A percentile compares a stretch with the other conserved stretches of the same genome.
Evolutionary conservation across 768 basidiomycete species (phyloP).

Genomic region (Antrodiella citrinella): DNA sequence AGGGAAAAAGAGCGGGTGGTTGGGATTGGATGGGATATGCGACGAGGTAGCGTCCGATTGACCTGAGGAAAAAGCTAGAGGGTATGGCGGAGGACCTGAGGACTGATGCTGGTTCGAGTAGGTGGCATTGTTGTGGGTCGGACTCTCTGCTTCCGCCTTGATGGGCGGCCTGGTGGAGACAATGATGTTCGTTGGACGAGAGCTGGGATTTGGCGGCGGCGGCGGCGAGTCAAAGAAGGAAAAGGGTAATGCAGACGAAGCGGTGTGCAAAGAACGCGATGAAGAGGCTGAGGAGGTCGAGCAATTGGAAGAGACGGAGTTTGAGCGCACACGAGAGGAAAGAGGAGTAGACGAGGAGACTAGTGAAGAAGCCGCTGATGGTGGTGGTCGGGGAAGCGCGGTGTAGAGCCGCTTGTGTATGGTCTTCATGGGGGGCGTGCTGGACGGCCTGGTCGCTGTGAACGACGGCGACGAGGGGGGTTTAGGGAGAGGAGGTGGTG

Average conservation of each 20-base stretch:
- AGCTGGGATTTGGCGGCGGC: conserved; percentile 29
- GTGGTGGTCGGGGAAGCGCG: conserved; percentile 29
- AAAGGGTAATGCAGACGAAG: conserved; percentile 21
- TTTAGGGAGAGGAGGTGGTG: neutral
- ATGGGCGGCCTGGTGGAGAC: conserved; percentile 36
- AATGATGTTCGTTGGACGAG: conserved; percentile 30
- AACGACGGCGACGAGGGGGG: neutral
- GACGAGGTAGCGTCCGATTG: conserved; percentile 26
- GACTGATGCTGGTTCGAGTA: conserved; percentile 26
- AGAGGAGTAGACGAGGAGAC: conserved; percentile 1
- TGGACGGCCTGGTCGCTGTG: neutral
- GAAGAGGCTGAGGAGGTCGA: conserved; percentile 33
- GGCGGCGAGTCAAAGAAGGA: conserved; percentile 34
- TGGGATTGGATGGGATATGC: conserved; percentile 13
- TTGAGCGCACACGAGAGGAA: conserved; percentile 11
- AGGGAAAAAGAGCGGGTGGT: conserved; percentile 29
- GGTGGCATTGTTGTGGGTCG: conserved; percentile 26
- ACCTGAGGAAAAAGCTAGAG: conserved; percentile 38
- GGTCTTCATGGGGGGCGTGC: conserved; percentile 34
- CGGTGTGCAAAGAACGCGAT: conserved; percentile 35
- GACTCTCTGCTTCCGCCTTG: conserved; percentile 36
- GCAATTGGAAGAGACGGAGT: conserved; percentile 18
- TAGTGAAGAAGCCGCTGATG: conserved; percentile 15
- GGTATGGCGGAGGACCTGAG: conserved; percentile 26
- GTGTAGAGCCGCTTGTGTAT: conserved; percentile 45